phyloP scores from a whole-genome alignment of 148 eudicot genomes.

The Persicaria tinctoria region DNA sequence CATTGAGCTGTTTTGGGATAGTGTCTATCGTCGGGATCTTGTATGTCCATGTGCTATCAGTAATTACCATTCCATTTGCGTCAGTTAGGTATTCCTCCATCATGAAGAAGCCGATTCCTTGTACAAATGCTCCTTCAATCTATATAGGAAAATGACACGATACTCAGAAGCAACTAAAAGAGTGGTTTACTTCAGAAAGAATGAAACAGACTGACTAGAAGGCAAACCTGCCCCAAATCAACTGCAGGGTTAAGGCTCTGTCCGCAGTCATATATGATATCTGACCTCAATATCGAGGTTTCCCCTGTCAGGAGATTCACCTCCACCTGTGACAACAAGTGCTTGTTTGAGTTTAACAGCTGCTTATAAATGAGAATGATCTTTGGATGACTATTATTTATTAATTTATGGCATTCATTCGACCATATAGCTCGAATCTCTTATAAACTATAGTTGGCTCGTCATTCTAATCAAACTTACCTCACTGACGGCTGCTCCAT shows the following conservation, averaged over 20 bases:
- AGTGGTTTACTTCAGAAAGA: neutral
- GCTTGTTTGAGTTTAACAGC: too few relatives aligned
- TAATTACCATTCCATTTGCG: constrained; percentile 55
- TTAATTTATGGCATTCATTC: too few relatives aligned
- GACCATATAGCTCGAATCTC: too few relatives aligned
- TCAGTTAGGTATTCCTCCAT: constrained; percentile 57
- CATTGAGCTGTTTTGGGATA: constrained; percentile 65
- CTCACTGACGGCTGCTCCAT: constrained; percentile 94
- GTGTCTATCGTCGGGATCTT: constrained; percentile 90
- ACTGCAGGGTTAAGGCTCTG: constrained; percentile 96
- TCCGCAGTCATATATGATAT: constrained; percentile 90
- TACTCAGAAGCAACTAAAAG: neutral
- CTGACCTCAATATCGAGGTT: constrained; percentile 61
- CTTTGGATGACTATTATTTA: neutral
- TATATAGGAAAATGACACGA: constrained; percentile 18
- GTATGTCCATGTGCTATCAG: constrained; percentile 76
- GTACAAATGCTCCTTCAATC: constrained; percentile 92
- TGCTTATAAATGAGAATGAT: too few relatives aligned
- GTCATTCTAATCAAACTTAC: constrained; percentile 21
- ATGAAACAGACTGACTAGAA: neutral
- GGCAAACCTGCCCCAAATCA: constrained; percentile 81
- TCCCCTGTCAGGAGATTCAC: constrained; percentile 79
- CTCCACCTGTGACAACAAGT: constrained; percentile 49
- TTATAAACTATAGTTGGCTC: neutral
- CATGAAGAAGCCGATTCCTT: constrained; percentile 92